Evolutionary conservation across 805 yeast species (phyloP).

Genomic region (Candida khao-thaluensis): DNA sequence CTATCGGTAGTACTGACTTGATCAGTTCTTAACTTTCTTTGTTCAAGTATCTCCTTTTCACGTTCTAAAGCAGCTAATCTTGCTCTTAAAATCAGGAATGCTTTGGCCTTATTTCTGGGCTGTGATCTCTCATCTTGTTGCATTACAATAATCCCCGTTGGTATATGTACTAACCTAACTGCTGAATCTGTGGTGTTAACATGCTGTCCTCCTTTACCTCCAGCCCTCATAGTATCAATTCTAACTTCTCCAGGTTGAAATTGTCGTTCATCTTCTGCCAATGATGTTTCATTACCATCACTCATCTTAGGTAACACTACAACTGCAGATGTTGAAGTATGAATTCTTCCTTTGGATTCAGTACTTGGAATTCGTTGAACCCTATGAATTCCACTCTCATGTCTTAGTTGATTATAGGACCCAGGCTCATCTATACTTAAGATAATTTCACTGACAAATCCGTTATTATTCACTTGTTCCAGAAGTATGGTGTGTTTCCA

Average conservation of each 20-base stretch:
- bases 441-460: constrained; percentile 76
- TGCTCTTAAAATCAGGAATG: constrained; percentile 77
- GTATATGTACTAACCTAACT: constrained; percentile 86
- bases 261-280: constrained; percentile 56
- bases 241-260: constrained; percentile 87
- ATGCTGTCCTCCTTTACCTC: constrained; percentile 98
- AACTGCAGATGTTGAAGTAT: constrained; percentile 95
- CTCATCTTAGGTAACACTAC: constrained; percentile 84
- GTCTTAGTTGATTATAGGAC: constrained; percentile 67
- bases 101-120: constrained; percentile 90
- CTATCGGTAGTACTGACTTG: constrained; percentile 90
- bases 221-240: constrained; percentile 94
- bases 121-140: constrained; percentile 97
- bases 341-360: constrained; percentile 90
- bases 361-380: constrained; percentile 94
- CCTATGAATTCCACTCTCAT: constrained; percentile 94
- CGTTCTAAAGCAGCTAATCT: constrained; percentile 81
- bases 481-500: constrained; percentile 72
- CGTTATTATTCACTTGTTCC: constrained; percentile 53
- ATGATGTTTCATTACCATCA: constrained; percentile 49
- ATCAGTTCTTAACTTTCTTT: constrained; percentile 64
- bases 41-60: constrained; percentile 60
- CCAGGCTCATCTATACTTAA: constrained; percentile 69
- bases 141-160: constrained; percentile 83
- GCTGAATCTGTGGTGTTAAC: constrained; percentile 98